Percentiles rank a stretch among this genome's conserved stretches.
phyloP scores from a whole-genome alignment of 331 rosid genomes.

The Malus hybrid region DNA sequence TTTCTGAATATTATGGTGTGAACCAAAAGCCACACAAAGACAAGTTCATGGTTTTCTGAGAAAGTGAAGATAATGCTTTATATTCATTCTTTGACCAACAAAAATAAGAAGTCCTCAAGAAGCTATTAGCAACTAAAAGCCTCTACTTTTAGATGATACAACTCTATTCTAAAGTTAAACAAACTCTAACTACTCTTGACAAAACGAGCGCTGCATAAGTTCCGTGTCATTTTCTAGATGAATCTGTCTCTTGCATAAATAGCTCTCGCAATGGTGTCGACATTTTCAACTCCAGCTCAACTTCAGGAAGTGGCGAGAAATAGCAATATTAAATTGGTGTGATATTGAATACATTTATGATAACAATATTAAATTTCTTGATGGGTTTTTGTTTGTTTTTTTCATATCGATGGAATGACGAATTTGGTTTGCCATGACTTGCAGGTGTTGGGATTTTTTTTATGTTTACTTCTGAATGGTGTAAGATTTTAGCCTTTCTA shows the following conservation, averaged over 20 bases:
- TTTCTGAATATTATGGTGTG: not conserved
- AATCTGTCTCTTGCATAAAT: constrained; percentile 36
- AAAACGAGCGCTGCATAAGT: not conserved
- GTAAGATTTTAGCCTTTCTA: not conserved
- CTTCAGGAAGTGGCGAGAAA: constrained; percentile 49
- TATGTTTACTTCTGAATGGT: not conserved
- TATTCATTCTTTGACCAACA: not conserved
- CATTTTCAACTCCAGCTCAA: constrained; percentile 58
- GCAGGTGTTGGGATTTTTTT: not conserved
- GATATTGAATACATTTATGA: too few species aligned
- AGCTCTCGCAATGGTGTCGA: constrained; percentile 78
- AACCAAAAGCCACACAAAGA: too few species aligned
- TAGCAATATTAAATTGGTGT: constrained; percentile 13
- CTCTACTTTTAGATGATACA: not conserved
- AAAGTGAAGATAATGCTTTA: not conserved
- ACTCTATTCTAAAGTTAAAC: not conserved
- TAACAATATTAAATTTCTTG: not conserved
- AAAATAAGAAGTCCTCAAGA: not conserved
- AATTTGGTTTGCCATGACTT: not conserved
- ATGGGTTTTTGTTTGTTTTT: not conserved
- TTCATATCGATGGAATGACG: not conserved
- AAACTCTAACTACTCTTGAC: not conserved
- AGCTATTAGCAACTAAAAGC: not conserved
- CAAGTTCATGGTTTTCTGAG: not conserved
- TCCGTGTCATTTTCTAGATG: not conserved